Evolutionary conservation across 495 filamentous ascomycete species (phyloP).

Genomic region (Neurospora sp.): DNA sequence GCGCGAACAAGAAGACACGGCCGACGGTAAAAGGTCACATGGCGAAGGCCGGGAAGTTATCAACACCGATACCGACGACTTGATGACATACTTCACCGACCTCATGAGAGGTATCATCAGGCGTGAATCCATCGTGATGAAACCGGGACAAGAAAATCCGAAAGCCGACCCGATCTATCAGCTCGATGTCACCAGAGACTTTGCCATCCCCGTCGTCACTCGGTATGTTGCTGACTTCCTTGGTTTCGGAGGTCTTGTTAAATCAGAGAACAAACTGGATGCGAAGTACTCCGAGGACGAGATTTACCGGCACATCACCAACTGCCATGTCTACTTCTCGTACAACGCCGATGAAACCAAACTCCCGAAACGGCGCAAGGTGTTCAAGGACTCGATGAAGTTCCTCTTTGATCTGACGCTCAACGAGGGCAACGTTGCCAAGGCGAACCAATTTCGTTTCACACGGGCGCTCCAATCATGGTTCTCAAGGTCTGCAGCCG

Average conservation of each 20-base stretch:
- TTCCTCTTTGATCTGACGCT: constrained; percentile 5
- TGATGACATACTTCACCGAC: constrained; percentile 2
- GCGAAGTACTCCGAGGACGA: constrained; percentile 10
- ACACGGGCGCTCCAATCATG: not conserved
- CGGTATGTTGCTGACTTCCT: constrained; percentile 11
- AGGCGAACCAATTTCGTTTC: not conserved
- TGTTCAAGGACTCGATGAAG: constrained; percentile 3
- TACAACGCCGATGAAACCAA: constrained; percentile 14
- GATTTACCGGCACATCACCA: constrained; percentile 13
- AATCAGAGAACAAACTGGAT: not conserved
- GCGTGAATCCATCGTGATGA: constrained; percentile 5
- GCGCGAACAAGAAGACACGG: not conserved
- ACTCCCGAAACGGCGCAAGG: constrained; percentile 5
- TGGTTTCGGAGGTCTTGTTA: constrained; percentile 7
- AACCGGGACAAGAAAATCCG: not conserved
- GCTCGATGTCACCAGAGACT: constrained; percentile 11
- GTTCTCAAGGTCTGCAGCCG: not conserved
- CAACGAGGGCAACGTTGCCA: constrained; percentile 1
- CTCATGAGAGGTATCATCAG: constrained; percentile 5
- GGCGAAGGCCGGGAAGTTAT: not conserved
- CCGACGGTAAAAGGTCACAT: not conserved
- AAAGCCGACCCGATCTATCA: not conserved
- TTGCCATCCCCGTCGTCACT: constrained; percentile 11
- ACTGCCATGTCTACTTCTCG: constrained; percentile 11
- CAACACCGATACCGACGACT: not conserved